phyloP scores from a whole-genome alignment of 805 yeast species.

The Ogataea glucozyma region DNA sequence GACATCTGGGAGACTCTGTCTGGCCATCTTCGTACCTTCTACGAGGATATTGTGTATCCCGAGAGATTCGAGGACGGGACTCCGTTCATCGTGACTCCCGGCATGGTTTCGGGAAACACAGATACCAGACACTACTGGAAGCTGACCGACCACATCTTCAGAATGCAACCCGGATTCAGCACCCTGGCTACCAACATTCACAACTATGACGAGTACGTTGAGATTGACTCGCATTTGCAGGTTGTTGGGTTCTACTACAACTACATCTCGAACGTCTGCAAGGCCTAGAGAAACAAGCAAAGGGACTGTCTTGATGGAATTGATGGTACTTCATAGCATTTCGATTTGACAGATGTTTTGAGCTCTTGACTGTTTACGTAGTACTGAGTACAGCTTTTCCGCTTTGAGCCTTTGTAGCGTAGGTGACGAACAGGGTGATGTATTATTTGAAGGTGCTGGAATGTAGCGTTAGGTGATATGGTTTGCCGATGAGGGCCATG shows the following conservation, averaged over 20 bases:
- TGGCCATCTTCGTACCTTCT: conserved; percentile 62
- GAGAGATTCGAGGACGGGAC: conserved; percentile 21
- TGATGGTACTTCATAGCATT: too few relatives aligned
- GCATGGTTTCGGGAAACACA: conserved; percentile 67
- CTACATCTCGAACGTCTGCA: conserved; percentile 33
- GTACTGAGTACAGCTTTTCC: too few relatives aligned
- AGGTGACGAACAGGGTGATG: too few relatives aligned
- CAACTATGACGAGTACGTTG: conserved; percentile 62
- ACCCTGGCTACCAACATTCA: conserved; percentile 46
- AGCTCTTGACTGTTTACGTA: too few relatives aligned
- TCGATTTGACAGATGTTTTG: too few relatives aligned
- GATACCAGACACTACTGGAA: conserved; percentile 70
- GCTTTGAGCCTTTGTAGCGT: too few relatives aligned
- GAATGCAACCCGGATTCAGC: conserved; percentile 53
- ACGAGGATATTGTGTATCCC: conserved; percentile 50
- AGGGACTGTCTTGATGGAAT: too few relatives aligned
- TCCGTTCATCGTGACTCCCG: conserved; percentile 49
- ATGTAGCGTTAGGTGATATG: too few relatives aligned
- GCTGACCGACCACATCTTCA: conserved; percentile 58
- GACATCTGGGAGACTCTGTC: conserved; percentile 56
- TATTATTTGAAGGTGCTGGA: too few relatives aligned
- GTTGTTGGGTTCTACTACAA: conserved; percentile 56
- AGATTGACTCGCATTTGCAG: conserved; percentile 59
- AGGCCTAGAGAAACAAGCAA: too few relatives aligned
- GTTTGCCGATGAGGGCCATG: too few relatives aligned